Evolutionary conservation across 805 yeast genomes (phyloP).

Genomic region (Lipomyces yamanashiensis): DNA sequence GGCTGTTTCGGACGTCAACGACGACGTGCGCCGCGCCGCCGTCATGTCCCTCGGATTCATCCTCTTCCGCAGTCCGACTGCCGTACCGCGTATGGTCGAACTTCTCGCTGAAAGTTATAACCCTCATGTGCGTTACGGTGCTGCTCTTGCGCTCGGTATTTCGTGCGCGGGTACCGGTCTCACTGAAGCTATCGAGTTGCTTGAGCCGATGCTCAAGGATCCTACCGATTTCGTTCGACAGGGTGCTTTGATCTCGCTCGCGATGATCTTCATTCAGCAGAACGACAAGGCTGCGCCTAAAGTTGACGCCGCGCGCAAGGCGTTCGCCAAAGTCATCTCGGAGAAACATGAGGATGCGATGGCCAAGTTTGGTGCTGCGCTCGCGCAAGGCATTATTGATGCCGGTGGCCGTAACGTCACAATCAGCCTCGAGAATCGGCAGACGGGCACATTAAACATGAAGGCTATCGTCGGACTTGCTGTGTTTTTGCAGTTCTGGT

Average conservation of each 20-base stretch:
- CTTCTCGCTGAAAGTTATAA: conserved; percentile 91
- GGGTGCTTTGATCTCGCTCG: conserved; percentile 90
- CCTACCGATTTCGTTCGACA: conserved; percentile 97
- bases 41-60: conserved; percentile 91
- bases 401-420: conserved; percentile 99
- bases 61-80: conserved; percentile 84
- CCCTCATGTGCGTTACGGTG: conserved; percentile 97
- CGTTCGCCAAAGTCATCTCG: conserved; percentile 72
- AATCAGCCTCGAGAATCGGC: conserved; percentile 82
- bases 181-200: conserved; percentile 84
- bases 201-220: conserved; percentile 91
- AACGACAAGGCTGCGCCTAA: conserved; percentile 82
- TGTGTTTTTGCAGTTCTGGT: conserved; percentile 92
- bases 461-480: conserved; percentile 92
- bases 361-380: conserved; percentile 96
- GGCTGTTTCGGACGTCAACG: conserved; percentile 96
- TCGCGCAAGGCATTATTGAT: conserved; percentile 96
- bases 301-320: conserved; percentile 75
- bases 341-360: conserved; percentile 95
- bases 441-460: conserved; percentile 87
- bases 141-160: conserved; percentile 95
- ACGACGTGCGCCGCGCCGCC: conserved; percentile 95
- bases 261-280: conserved; percentile 88
- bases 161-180: conserved; percentile 95
- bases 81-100: conserved; percentile 94